phyloP scores from a whole-genome alignment of 2,329 filamentous ascomycete species.

The Ascocoryne sarcoides region DNA sequence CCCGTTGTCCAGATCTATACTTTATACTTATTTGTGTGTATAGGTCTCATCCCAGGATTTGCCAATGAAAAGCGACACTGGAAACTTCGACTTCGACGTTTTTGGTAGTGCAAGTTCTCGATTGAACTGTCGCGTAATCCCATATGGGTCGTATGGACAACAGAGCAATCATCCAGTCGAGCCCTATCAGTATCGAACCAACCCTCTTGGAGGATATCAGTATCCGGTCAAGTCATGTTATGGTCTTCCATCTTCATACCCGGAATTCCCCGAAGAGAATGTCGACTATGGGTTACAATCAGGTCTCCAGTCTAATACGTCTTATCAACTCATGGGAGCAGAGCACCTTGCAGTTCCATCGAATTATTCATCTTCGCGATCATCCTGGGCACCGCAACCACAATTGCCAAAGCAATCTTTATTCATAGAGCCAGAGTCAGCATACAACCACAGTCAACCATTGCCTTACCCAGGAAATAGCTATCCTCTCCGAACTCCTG shows the following conservation, averaged over 20 bases:
- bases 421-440: neutral
- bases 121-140: constrained; percentile 17
- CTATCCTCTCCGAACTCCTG: neutral
- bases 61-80: constrained; percentile 20
- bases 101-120: constrained; percentile 15
- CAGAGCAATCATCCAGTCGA: constrained; percentile 9
- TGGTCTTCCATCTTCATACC: constrained; percentile 10
- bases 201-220: constrained; percentile 13
- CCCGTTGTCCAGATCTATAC: neutral
- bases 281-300: constrained; percentile 19
- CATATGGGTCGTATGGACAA: constrained; percentile 13
- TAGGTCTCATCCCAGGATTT: constrained; percentile 25
- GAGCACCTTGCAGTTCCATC: constrained; percentile 9
- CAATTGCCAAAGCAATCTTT: neutral
- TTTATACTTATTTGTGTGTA: constrained; percentile 7
- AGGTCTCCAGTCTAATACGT: neutral
- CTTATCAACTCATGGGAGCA: constrained; percentile 10
- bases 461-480: neutral
- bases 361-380: neutral
- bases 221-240: constrained; percentile 16
- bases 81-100: constrained; percentile 18
- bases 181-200: constrained; percentile 15
- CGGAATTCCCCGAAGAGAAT: constrained; percentile 20
- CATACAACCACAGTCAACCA: neutral
- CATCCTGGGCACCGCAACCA: neutral